Percentiles rank a stretch among this genome's conserved stretches.
Evolutionary conservation across 164 flowering plant genomes (phyloP).

Genomic region (Sedum album): DNA sequence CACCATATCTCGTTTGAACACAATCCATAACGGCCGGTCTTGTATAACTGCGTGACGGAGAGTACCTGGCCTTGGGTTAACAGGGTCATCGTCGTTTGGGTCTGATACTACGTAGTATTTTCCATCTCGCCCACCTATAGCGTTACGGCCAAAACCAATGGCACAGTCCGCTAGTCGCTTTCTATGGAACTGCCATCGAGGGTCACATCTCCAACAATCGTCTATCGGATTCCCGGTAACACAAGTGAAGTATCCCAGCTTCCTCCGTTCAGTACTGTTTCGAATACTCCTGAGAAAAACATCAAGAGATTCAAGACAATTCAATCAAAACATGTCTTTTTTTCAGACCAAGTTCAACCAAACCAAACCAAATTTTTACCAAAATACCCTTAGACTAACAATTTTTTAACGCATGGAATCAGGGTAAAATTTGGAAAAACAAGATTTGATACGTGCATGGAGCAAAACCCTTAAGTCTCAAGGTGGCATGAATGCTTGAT

Average conservation of each 20-base stretch:
- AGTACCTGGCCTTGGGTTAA: conserved; percentile 5
- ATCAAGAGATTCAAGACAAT: background rate
- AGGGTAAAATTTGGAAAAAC: no score
- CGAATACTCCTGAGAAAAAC: background rate
- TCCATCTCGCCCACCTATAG: background rate
- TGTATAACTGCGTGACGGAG: conserved; percentile 2
- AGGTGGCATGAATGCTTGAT: background rate
- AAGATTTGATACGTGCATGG: no score
- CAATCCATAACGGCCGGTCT: background rate
- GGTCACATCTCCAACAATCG: conserved; percentile 1
- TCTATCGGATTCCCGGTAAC: conserved; percentile 3
- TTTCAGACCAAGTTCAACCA: no score
- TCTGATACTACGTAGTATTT: conserved; percentile 2
- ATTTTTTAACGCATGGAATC: background rate
- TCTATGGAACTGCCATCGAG: background rate
- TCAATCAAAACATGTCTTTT: background rate
- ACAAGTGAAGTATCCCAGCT: background rate
- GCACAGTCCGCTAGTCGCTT: conserved; percentile 6
- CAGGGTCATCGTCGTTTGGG: conserved; percentile 4
- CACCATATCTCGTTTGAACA: conserved; percentile 6
- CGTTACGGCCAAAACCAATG: conserved; percentile 2
- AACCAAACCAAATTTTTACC: background rate
- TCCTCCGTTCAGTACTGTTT: background rate
- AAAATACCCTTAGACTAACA: background rate
- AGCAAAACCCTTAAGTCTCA: no score